phyloP scores from a whole-genome alignment of 2,329 filamentous ascomycete species.

The Aphanocladium album region DNA sequence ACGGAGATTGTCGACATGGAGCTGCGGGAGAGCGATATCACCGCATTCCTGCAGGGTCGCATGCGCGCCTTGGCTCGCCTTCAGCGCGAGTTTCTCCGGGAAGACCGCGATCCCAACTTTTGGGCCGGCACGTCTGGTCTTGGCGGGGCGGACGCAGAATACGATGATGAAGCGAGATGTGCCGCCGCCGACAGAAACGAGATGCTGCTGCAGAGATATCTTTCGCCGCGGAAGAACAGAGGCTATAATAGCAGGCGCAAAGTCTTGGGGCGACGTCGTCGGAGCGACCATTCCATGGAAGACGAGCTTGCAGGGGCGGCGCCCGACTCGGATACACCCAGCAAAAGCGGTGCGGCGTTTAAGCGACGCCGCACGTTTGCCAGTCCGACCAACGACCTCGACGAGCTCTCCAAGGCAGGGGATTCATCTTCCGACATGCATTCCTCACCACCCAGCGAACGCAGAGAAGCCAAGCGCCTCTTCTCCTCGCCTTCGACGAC shows the following conservation, averaged over 20 bases:
- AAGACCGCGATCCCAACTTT: slow-evolving; percentile 24
- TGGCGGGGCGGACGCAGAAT: background rate
- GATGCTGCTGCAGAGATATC: slow-evolving; percentile 5
- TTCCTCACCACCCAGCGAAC: background rate
- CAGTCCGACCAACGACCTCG: background rate
- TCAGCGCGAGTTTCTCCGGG: slow-evolving; percentile 32
- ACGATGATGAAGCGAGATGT: background rate
- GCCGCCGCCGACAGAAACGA: slow-evolving; percentile 7
- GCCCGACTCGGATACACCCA: background rate
- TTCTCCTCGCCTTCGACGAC: slow-evolving; percentile 12
- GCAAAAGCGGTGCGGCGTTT: slow-evolving; percentile 15
- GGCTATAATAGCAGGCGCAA: background rate
- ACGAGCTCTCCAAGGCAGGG: slow-evolving; percentile 13
- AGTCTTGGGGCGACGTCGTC: background rate
- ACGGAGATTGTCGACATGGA: slow-evolving; percentile 31
- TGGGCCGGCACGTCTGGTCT: slow-evolving; percentile 23
- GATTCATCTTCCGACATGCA: background rate
- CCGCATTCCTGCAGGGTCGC: slow-evolving; percentile 29
- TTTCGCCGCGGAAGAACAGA: slow-evolving; percentile 2
- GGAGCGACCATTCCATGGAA: background rate
- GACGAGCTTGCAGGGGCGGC: slow-evolving; percentile 15
- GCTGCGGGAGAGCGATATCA: slow-evolving; percentile 26
- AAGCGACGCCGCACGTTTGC: slow-evolving; percentile 14
- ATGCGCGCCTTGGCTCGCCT: slow-evolving; percentile 31
- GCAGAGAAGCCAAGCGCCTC: background rate